Evolutionary conservation across 192 early-diverging fungal species (phyloP).

Genomic region (Coemansia sp.): DNA sequence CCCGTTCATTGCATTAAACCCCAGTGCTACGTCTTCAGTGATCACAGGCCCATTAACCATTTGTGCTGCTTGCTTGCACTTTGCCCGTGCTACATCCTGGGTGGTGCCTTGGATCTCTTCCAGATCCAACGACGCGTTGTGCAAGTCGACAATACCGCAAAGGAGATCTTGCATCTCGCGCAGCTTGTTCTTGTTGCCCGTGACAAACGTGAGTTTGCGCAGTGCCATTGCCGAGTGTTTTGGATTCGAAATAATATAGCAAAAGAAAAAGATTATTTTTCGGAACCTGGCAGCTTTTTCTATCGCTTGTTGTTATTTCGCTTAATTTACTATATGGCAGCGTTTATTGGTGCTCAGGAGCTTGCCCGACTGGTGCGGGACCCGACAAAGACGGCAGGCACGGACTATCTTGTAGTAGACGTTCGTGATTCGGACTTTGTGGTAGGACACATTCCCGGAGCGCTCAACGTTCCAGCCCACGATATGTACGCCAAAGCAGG

Average conservation of each 20-base stretch:
- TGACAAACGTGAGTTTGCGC: constrained; percentile 76
- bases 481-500: constrained; percentile 56
- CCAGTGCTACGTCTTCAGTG: constrained; percentile 91
- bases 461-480: constrained; percentile 72
- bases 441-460: constrained; percentile 78
- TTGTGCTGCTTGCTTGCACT: constrained; percentile 74
- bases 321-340: neutral
- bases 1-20: constrained; percentile 91
- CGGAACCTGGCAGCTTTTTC: too few species aligned
- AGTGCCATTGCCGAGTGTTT: constrained; percentile 25
- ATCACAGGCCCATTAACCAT: constrained; percentile 72
- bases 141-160: constrained; percentile 61
- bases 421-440: constrained; percentile 63
- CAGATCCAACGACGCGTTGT: constrained; percentile 72
- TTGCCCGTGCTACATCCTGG: constrained; percentile 72
- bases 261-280: too few species aligned
- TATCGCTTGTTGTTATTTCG: neutral
- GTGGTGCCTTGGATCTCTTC: constrained; percentile 92
- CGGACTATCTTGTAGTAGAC: constrained; percentile 75
- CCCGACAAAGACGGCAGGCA: constrained; percentile 56
- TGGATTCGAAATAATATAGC: neutral
- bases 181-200: constrained; percentile 97
- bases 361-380: constrained; percentile 61
- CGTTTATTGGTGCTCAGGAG: constrained; percentile 35
- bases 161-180: constrained; percentile 86